Percentiles rank a stretch among this genome's conserved stretches.
Evolutionary conservation across 495 filamentous ascomycete species (phyloP).

Genomic region (Saxophila tyrrhenica): DNA sequence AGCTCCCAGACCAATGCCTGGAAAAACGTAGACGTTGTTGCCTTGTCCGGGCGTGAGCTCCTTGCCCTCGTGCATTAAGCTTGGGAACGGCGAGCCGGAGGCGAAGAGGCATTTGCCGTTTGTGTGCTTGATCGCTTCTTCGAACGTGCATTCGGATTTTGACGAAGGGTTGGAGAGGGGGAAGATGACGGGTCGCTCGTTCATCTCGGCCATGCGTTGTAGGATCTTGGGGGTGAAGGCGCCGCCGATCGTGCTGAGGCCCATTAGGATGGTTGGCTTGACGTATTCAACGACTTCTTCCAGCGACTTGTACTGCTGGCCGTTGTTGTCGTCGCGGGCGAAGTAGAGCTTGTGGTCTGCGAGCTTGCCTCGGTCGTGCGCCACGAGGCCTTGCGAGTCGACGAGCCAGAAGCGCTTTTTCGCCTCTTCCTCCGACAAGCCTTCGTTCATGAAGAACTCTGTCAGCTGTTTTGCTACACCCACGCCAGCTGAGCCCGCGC

Average conservation of each 20-base stretch:
- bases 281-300: slow-evolving; percentile 89
- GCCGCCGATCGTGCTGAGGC: slow-evolving; percentile 85
- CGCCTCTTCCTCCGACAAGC: slow-evolving; percentile 84
- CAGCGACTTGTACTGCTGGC: slow-evolving; percentile 78
- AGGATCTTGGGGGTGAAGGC: slow-evolving; percentile 86
- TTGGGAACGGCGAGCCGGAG: slow-evolving; percentile 84
- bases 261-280: slow-evolving; percentile 86
- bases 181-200: slow-evolving; percentile 78
- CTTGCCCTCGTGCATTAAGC: slow-evolving; percentile 53
- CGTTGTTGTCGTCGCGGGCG: slow-evolving; percentile 81
- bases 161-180: slow-evolving; percentile 86
- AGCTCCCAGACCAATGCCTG: slow-evolving; percentile 87
- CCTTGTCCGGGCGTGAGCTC: slow-evolving; percentile 83
- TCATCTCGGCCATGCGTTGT: slow-evolving; percentile 70
- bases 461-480: slow-evolving; percentile 96
- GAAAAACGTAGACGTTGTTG: slow-evolving; percentile 69
- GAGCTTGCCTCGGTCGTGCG: slow-evolving; percentile 82
- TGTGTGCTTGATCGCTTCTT: slow-evolving; percentile 78
- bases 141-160: slow-evolving; percentile 95
- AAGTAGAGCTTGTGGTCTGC: slow-evolving; percentile 98
- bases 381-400: slow-evolving; percentile 81
- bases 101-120: slow-evolving; percentile 87
- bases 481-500: slow-evolving; percentile 88
- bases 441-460: slow-evolving; percentile 86
- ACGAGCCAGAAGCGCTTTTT: slow-evolving; percentile 92